A percentile compares a stretch with the other conserved stretches of the same genome.
These are phyloP conservation scores for Calonectria fujianensis DNA, from an alignment of 2,329 filamentous ascomycete species.

Conservation along the genomic window DNA sequence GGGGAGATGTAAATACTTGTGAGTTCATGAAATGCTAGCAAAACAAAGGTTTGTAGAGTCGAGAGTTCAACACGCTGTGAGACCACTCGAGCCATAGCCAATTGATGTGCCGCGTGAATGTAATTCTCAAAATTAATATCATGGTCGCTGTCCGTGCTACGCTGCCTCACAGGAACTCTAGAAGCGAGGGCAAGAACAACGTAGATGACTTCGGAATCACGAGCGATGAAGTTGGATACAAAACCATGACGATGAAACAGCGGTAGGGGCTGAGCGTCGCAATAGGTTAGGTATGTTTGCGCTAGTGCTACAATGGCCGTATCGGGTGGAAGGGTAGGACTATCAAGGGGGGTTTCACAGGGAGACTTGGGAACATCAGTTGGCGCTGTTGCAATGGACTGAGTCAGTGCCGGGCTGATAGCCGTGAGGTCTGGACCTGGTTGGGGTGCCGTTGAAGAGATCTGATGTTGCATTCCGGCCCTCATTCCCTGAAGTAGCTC, in stretches of 20 bases:
- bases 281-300: not conserved
- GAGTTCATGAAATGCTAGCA: slow-evolving; percentile 20
- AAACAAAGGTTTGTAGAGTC: slow-evolving; percentile 9
- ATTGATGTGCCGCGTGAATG: slow-evolving; percentile 12
- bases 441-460: not conserved
- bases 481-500: slow-evolving; percentile 9
- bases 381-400: not conserved
- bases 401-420: not conserved
- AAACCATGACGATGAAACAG: slow-evolving; percentile 11
- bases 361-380: not conserved
- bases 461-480: not conserved
- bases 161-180: not conserved
- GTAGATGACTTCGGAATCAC: slow-evolving; percentile 10
- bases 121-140: not conserved
- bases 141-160: not conserved
- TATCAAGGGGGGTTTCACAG: not conserved
- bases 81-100: slow-evolving; percentile 1
- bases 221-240: not conserved
- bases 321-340: not conserved
- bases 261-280: slow-evolving; percentile 20
- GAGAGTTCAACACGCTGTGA: slow-evolving; percentile 17
- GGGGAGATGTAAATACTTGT: not conserved
- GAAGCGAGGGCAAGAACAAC: slow-evolving; percentile 11
- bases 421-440: not conserved
- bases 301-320: not conserved